A percentile compares a stretch with the other conserved stretches of the same genome.
These are phyloP conservation scores for Oxyria digyna DNA, from an alignment of 148 eudicot genomes.

Conservation along the genomic window DNA sequence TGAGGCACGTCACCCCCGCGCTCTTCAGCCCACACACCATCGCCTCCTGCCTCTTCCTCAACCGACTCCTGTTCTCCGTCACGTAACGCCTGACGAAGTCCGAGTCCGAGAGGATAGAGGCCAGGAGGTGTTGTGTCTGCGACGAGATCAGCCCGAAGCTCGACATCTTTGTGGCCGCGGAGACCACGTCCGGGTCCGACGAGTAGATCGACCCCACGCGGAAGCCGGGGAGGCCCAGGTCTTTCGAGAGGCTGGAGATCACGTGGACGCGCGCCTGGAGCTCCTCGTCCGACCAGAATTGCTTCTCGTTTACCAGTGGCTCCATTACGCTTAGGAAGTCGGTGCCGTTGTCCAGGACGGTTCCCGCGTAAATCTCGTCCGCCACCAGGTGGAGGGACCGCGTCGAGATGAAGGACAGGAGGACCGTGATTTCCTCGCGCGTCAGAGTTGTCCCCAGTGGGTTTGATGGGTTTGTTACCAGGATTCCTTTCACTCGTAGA, in stretches of 20 bases:
- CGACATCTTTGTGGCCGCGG: constrained; percentile 79
- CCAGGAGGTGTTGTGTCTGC: constrained; percentile 61
- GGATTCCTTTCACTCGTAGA: constrained; percentile 8
- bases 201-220: constrained; percentile 71
- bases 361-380: constrained; percentile 21
- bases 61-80: constrained; percentile 28
- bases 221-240: constrained; percentile 67
- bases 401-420: constrained; percentile 3
- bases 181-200: constrained; percentile 36
- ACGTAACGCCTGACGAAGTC: constrained; percentile 37
- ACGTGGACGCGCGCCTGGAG: constrained; percentile 39
- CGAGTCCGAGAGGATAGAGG: constrained; percentile 45
- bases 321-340: neutral
- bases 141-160: constrained; percentile 71
- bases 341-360: neutral
- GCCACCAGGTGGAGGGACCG: constrained; percentile 16
- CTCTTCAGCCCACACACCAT: constrained; percentile 34
- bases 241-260: constrained; percentile 66
- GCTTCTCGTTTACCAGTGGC: neutral
- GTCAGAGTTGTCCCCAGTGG: constrained; percentile 14
- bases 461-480: constrained; percentile 18
- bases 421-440: neutral
- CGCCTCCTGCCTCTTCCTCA: constrained; percentile 25
- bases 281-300: neutral
- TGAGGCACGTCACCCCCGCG: constrained; percentile 39